These are phyloP conservation scores for Agarophyton chilense DNA, from an alignment of 23 red algal species.

Conservation along the genomic window DNA sequence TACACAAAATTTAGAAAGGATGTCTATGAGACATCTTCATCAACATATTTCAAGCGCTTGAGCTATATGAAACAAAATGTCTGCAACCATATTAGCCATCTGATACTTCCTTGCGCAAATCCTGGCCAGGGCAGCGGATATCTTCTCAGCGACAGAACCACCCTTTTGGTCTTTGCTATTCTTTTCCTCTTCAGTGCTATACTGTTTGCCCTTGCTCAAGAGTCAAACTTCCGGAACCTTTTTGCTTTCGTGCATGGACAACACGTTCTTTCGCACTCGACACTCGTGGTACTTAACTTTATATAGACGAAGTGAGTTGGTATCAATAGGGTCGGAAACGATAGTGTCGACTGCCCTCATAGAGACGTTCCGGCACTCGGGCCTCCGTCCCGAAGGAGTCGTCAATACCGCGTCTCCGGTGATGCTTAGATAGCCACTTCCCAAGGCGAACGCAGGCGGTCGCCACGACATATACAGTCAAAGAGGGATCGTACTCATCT, in stretches of 20 bases:
- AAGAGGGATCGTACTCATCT: conserved; percentile 46
- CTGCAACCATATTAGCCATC: conserved; percentile 56
- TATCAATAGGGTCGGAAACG: conserved; percentile 45
- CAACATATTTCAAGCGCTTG: too few species aligned
- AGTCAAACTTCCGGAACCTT: conserved; percentile 42
- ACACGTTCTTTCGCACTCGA: conserved; percentile 37
- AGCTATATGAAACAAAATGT: conserved; percentile 77
- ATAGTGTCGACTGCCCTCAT: conserved; percentile 28
- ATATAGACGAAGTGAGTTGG: conserved; percentile 39
- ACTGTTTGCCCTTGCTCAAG: conserved; percentile 16
- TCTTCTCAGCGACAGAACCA: conserved; percentile 27
- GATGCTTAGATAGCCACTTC: too few species aligned
- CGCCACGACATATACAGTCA: conserved; percentile 31
- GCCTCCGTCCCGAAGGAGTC: conserved; percentile 78
- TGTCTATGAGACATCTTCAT: conserved; percentile 66
- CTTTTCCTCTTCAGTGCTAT: conserved; percentile 2
- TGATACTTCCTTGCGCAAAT: conserved; percentile 35
- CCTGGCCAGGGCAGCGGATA: conserved; percentile 26
- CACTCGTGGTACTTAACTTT: conserved; percentile 53
- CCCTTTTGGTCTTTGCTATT: not conserved
- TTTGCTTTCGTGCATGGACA: conserved; percentile 47
- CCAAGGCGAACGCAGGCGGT: too few species aligned
- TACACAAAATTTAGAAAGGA: conserved; percentile 14
- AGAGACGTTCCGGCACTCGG: conserved; percentile 52
- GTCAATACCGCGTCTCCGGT: too few species aligned